Base-by-base conservation (phyloP, 2,329 filamentous ascomycete species). In the Colletotrichum godetiae region DNA sequence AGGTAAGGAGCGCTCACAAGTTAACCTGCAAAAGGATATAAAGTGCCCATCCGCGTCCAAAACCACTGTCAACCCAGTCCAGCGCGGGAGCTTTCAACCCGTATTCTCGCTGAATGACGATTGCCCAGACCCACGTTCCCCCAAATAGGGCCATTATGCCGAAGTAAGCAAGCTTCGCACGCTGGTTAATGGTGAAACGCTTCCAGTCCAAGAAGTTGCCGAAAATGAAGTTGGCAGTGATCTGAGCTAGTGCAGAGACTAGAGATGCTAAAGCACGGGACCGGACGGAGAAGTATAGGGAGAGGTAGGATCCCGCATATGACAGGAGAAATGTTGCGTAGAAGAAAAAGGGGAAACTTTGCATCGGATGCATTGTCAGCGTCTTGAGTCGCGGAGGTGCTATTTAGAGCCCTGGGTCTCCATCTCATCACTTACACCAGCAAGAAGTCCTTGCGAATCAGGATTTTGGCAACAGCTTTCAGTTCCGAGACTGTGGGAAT, bases 151-250 rank as follows among this genome's bases (percentile, higher is more conserved):
- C 75, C 62, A 70, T 68, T 22, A 72, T 74, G 13, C 76, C 73
- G 37, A 77, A 33, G 58, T 77, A 78, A n/a, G 72, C 75, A 33
- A 46, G 52, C 7, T 66, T 72, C 24, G 75, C 74, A 7, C 77
- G 69, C 3, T 73, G 73, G 59, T 74, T 75, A 42, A 78, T 65
- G 1, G 67, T 72, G 31, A 76, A 74, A 12, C 63, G 56, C 15
- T 60, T 68, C 57, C 73, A 79, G 58, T 77, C 77, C 8, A 78
- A 75, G 49, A 77, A 77, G 60, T 77, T 70, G 31, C 76, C 76
- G 58, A 78, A 76, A 52, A 76, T 57, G 35, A 77, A 60, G 33
- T 76, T 76, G 19, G 76, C 76, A 3, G 77, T 72, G 19, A 76
- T 77, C 15, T 76, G 76, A 53, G 67, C 74, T 1, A 76, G 57